Percentiles rank a stretch among this genome's conserved stretches.
phyloP scores from a whole-genome alignment of 345 rosid genomes.

The Gossypium longicalyx region DNA sequence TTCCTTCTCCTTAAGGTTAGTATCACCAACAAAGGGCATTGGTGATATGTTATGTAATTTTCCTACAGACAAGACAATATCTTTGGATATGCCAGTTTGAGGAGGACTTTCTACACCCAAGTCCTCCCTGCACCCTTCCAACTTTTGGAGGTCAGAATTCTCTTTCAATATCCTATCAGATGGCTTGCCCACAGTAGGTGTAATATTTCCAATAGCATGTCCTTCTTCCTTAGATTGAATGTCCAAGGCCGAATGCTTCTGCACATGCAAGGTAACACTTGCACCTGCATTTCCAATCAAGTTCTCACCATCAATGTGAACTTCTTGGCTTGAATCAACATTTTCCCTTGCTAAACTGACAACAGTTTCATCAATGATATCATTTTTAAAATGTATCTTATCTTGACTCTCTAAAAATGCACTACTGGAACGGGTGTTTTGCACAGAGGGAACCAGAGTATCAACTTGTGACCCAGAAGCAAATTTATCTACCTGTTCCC shows the following conservation, averaged over 20 bases:
- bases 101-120: constrained; percentile 9
- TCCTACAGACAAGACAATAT: constrained; percentile 19
- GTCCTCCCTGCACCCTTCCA: constrained; percentile 35
- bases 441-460: constrained; percentile 18
- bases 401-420: constrained; percentile 30
- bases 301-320: constrained; percentile 21
- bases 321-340: constrained; percentile 15
- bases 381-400: constrained; percentile 20
- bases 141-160: constrained; percentile 26
- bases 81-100: constrained; percentile 23
- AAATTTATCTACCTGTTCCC: constrained; percentile 28
- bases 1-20: constrained; percentile 18
- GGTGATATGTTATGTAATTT: constrained; percentile 15
- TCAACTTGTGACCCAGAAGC: constrained; percentile 39
- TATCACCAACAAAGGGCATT: constrained; percentile 17
- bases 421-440: constrained; percentile 20
- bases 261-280: constrained; percentile 13
- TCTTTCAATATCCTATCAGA: constrained; percentile 22
- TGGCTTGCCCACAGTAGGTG: constrained; percentile 25
- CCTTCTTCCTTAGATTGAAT: constrained; percentile 29
- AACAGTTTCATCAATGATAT: constrained; percentile 19
- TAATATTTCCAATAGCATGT: constrained; percentile 14
- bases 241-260: constrained; percentile 24
- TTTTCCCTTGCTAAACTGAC: constrained; percentile 26
- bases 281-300: constrained; percentile 25